Base-by-base conservation (phyloP, 176 grass and related monocot genomes). In the Guadua angustifolia region DNA sequence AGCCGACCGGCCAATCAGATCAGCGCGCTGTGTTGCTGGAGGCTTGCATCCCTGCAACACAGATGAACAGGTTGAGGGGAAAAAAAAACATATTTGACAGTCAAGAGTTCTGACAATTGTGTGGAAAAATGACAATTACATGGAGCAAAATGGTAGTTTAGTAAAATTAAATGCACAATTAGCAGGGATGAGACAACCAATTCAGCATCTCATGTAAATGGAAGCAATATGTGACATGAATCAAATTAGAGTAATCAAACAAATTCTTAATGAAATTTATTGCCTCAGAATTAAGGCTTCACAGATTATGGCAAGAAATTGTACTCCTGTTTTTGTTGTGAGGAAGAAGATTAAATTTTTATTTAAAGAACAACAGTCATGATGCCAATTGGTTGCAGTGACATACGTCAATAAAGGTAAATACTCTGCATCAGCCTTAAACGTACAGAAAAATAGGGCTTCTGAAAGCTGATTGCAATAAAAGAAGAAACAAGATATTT, bases 21-120 rank as follows among this genome's bases (percentile, higher is more conserved):
- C 75, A 17, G 40, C 38, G 39, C 73, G 53, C 36, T 84, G 88
- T 6, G 66, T 47, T 39, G 50, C 9, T 15, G 75, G 84, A 66
- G 93, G 91, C 74, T 75, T 94, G 81, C 9, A 82, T 70, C 96
- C 96, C 96, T 99, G 91, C 42, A 49, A 59, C 5, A 7, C 21
- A 49, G 17, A 77, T 6, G 7, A 79, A 43, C 3, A 32, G 16
- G 16, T 2, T 26, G 5, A 75, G 16, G 55, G 4, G 35, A 19
- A 29, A 47, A 15, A 52, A 21, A 55, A 24, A 10, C 24, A 33
- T 40, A 11, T 3, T 70, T 76, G 52, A 42, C 12, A 43, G 17
- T 62, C 18, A 38, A 4, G 7, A 18, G 21, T 68, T 40, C 6
- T 42, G 35, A 7, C 32, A 55, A 7, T 81, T 43, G 18, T 74